Evolutionary conservation across 2,329 filamentous ascomycete species (phyloP).

Genomic region (Fusarium tanahbumbuense): DNA sequence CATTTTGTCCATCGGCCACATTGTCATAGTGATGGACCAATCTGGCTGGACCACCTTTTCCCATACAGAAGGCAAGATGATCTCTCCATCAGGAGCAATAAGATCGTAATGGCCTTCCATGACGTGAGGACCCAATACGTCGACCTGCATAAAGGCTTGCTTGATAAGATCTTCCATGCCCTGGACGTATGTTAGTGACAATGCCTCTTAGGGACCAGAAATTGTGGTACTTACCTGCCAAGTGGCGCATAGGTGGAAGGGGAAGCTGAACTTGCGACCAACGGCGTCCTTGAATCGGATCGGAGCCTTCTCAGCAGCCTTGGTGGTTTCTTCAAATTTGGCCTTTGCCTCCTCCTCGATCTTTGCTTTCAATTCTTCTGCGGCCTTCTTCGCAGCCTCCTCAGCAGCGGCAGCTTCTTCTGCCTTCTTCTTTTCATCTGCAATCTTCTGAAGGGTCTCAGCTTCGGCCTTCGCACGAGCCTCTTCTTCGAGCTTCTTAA

Average conservation of each 20-base stretch:
- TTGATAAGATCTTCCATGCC: conserved; percentile 89
- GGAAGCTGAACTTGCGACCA: conserved; percentile 91
- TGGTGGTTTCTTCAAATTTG: conserved; percentile 60
- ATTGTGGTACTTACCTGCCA: conserved; percentile 74
- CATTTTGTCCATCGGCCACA: conserved; percentile 67
- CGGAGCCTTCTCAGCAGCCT: conserved; percentile 73
- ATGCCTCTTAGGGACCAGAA: no score
- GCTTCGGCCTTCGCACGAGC: conserved; percentile 56
- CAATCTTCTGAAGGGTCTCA: conserved; percentile 53
- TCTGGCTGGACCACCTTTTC: conserved; percentile 84
- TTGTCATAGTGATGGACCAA: conserved; percentile 64
- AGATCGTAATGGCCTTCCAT: conserved; percentile 84
- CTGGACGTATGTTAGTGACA: conserved; percentile 57
- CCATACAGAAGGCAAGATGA: conserved; percentile 83
- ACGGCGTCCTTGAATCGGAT: conserved; percentile 94
- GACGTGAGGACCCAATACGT: conserved; percentile 80
- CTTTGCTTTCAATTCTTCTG: conserved; percentile 71
- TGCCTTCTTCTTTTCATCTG: conserved; percentile 56
- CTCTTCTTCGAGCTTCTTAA: conserved; percentile 58
- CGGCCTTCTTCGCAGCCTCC: conserved; percentile 63
- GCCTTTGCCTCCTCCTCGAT: conserved; percentile 67
- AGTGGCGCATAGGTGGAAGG: conserved; percentile 84
- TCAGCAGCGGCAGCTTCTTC: conserved; percentile 59
- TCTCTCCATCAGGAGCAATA: conserved; percentile 81
- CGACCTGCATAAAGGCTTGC: conserved; percentile 84